Evolutionary conservation across 2,329 filamentous ascomycete genomes (phyloP), one percentile per base, ranked within the genome.

Genomic region (Colletotrichum sp.): DNA sequence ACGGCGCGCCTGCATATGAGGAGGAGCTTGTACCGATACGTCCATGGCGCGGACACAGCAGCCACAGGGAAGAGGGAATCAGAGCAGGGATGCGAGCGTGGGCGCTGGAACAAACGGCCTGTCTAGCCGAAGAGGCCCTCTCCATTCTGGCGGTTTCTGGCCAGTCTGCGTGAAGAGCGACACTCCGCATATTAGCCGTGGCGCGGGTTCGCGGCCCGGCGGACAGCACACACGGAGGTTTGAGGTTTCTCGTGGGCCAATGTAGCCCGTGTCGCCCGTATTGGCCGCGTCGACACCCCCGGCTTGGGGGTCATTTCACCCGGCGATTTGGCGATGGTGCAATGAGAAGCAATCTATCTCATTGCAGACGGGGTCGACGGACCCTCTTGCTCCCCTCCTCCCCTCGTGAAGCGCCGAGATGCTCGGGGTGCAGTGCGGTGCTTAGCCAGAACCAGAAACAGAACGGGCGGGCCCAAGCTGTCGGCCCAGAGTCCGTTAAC

Each of bases 171-270:
- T n/a, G 18, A 57, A 57, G 55, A 67, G 16, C 32, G 71, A 70
- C 18, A 55, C 52, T 61, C 43, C 64, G 59, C 74, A 71, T 55
- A 70, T 74, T 76, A 74, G 74, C 74, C 74, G 74, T 60, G 70
- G 32, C 48, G 65, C 73, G 74, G 74, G 36, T 70, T 60, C 7
- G 52, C 74, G 74, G 74, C 71, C 74, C 74, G 74, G 48, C 74
- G 74, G 71, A 60, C 74, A 76, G 74, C 48, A 9, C 55, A 67
- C 28, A 73, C 73, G 63, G 57, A 34, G 67, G 21, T 28, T 21
- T 64, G 43, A 48, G 12, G 65, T 24, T 57, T 21, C 9, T 67
- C 36, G 18, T 18, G 12, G 39, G 36, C 36, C 36, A 12, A 8
- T 52, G 36, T 21, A 12, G 63, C 52, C 18, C 55, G 5, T 48